phyloP scores from a whole-genome alignment of 768 basidiomycete genomes.

The Tulasnella sp. region DNA sequence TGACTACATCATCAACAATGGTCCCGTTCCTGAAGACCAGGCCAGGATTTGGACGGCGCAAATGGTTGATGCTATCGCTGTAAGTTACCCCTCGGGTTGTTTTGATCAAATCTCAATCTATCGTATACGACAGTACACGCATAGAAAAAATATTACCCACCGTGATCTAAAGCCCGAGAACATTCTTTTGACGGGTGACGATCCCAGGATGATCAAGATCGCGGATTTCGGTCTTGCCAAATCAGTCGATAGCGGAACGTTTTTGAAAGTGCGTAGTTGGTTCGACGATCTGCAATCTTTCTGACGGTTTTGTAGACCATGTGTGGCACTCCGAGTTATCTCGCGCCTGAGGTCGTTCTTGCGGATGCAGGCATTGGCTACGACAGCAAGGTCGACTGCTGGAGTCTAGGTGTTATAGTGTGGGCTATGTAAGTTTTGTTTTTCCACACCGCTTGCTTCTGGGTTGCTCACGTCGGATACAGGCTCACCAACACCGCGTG shows the following conservation, averaged over 20 bases:
- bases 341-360: conserved; percentile 82
- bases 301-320: conserved; percentile 47
- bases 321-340: conserved; percentile 93
- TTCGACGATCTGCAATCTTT: conserved; percentile 1
- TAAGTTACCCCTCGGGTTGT: conserved; percentile 15
- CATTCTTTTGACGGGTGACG: conserved; percentile 58
- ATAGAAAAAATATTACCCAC: conserved; percentile 64
- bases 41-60: conserved; percentile 64
- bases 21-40: conserved; percentile 36
- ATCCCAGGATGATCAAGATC: conserved; percentile 67
- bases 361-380: conserved; percentile 50
- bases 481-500: conserved; percentile 70
- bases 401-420: conserved; percentile 92
- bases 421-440: conserved; percentile 62
- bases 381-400: conserved; percentile 81
- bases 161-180: conserved; percentile 90
- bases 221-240: conserved; percentile 97
- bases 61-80: conserved; percentile 53
- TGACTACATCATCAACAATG: conserved; percentile 45
- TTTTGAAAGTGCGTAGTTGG: conserved; percentile 46
- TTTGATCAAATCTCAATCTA: background rate
- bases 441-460: conserved; percentile 16
- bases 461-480: background rate
- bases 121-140: conserved; percentile 20
- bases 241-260: conserved; percentile 65